Base-by-base conservation (phyloP, 768 basidiomycete genomes). In the Psilocybe tampanensis region DNA sequence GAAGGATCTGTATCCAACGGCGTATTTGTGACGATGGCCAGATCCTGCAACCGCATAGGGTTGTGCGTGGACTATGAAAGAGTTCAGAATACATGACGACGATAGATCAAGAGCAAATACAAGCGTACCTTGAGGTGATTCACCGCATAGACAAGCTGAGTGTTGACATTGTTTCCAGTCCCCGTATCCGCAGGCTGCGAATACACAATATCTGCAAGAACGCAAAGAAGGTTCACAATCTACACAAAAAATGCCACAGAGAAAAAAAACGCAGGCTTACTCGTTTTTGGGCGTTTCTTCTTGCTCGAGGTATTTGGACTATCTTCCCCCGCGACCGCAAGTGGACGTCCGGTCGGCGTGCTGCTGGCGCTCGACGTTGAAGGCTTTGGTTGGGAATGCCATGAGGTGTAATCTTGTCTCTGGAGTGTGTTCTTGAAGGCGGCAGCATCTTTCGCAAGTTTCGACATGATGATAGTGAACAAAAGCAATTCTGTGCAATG, bases 181-280 rank as follows among this genome's bases (percentile, higher is more conserved):
- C 90, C 90, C 1, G 89, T 92, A 67, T 94, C 86, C n/a, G 88
- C 87, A 15, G 94, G 92, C 70, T 95, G 93, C 12, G 93, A 92
- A 69, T 87, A 92, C 15, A 92, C 89, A 62, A 91, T 76, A 74
- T 84, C 90, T 90, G 52, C 65, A 26, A 41, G 49, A 58, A 58
- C 47, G 45, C 60, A 39, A 39, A 13, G 8, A 15, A 42, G 52
- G 58, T 49, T 22, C 24, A 48, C 18, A 39, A 45, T 43, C 47
- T 51, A 51, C 13, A 6, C n/a, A 13, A 21, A 29, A 29, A 29
- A 3, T 18, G 36, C 56, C 51, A 52, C 36, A 44, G n/a, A n/a
- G n/a, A 22, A 47, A 60, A 47, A 52, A 45, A 52, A 61, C 55
- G 62, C 32, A 63, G 63, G 73, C 82, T 64, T 74, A 84, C 87